Conservation (phyloP, 768 basidiomycete species). For the Gautieria morchelliformis region DNA sequence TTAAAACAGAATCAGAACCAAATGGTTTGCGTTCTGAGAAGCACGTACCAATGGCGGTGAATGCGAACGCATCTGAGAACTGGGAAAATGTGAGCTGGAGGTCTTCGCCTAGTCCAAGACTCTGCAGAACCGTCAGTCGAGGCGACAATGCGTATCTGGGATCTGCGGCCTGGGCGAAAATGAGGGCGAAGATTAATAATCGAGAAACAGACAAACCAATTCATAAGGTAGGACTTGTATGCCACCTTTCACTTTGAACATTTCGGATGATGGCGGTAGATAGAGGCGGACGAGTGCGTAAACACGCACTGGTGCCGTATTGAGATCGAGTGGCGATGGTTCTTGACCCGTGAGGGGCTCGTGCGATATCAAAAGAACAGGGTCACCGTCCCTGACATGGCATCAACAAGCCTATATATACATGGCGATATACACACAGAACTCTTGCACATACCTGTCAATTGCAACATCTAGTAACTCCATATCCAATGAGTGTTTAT, state of each 20-base stretch:
- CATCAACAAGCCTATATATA: neutral
- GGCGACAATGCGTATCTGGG: neutral
- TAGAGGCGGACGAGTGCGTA: conserved; percentile 47
- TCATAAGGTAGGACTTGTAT: conserved; percentile 64
- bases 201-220: conserved; percentile 39
- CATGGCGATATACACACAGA: neutral
- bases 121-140: neutral
- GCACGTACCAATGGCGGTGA: conserved; percentile 53
- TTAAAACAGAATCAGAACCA: neutral
- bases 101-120: neutral
- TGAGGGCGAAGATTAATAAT: conserved; percentile 31
- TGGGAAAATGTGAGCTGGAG: conserved; percentile 3
- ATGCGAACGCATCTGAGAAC: conserved; percentile 49
- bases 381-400: conserved; percentile 34
- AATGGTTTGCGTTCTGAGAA: neutral
- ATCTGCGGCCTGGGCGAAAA: conserved; percentile 35
- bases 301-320: conserved; percentile 38
- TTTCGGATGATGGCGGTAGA: conserved; percentile 32
- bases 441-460: conserved; percentile 34
- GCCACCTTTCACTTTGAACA: conserved; percentile 34
- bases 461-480: conserved; percentile 65
- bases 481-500: conserved; percentile 39
- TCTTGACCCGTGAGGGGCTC: conserved; percentile 43
- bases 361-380: conserved; percentile 53
- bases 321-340: conserved; percentile 10